Base-by-base conservation (phyloP, 2,329 filamentous ascomycete species). In the Phoma sp. region DNA sequence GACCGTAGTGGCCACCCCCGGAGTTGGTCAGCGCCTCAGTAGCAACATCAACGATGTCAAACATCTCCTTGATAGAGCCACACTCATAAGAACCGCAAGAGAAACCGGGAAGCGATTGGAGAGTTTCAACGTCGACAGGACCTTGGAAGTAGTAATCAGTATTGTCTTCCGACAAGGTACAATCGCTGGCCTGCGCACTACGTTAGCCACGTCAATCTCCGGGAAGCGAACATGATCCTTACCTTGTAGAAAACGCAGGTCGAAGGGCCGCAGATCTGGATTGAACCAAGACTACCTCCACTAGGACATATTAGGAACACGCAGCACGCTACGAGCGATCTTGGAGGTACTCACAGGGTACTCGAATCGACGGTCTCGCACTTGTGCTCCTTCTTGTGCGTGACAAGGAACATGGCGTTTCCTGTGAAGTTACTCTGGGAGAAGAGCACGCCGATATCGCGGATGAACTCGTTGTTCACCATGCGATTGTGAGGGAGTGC, bases 381-480 rank as follows among this genome's bases (percentile, higher is more conserved):
- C 32, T 51, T 27, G 12, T 48, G 32, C 8, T 17, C 39, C 4
- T 50, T 29, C 40, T 58, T 63, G 40, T 52, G 27, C 50, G 58
- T 51, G 13, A 67, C 38, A 27, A 68, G 21, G 36, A 54, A 58
- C 3, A 46, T 36, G 24, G 49, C 35, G n/a, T 29, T 24, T 9
- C 60, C 63, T 4, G 47, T 21, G 49, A 51, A 67, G 43, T 58
- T 44, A n/a, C 31, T 19, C 33, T 55, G 19, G 1, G 45, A 27
- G 45, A 57, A 66, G 32, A 62, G 37, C 6, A 60, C 51, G 32
- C 66, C 64, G 13, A 66, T 55, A 25, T 69, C 64, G 36, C 57
- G 58, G 43, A 55, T 19, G 17, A 41, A 24, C 17, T 57, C 50
- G 31, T 58, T 60, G 39, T 65, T 57, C 17, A 66, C 33, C 65